A percentile compares a stretch with the other conserved stretches of the same genome.
phyloP scores from a whole-genome alignment of 2,329 filamentous ascomycete genomes.

The Paraphoma sp. region DNA sequence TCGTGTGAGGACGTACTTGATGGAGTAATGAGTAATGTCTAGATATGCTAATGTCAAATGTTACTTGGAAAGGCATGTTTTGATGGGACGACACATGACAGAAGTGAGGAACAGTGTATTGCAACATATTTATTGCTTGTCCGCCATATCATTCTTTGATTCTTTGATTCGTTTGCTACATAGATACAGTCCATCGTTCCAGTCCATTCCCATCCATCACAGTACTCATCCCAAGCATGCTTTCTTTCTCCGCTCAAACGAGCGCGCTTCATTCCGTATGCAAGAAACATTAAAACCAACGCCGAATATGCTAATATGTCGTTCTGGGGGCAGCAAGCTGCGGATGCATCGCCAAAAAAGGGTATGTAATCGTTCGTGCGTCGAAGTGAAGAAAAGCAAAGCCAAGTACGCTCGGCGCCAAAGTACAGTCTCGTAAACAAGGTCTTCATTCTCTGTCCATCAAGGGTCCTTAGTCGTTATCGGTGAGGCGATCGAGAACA shows the following conservation, averaged over 20 bases:
- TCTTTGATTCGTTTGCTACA: constrained; percentile 36
- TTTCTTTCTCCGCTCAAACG: constrained; percentile 4
- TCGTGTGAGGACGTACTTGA: background rate
- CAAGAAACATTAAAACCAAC: constrained; percentile 26
- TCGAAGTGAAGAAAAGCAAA: constrained; percentile 21
- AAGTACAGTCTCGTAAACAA: constrained; percentile 31
- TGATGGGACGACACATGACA: too few species aligned
- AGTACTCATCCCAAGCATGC: constrained; percentile 13
- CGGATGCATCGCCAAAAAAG: constrained; percentile 31
- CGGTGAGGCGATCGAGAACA: constrained; percentile 69
- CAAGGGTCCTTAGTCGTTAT: constrained; percentile 36
- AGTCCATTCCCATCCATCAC: constrained; percentile 13
- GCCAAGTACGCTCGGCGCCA: constrained; percentile 35
- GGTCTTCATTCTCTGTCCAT: background rate
- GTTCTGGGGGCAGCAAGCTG: constrained; percentile 34
- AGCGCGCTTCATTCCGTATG: constrained; percentile 18
- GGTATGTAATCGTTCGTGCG: constrained; percentile 38
- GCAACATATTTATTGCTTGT: constrained; percentile 1
- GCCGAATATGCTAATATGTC: constrained; percentile 40
- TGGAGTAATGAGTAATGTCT: background rate
- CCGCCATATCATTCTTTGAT: constrained; percentile 19
- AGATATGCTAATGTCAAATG: background rate
- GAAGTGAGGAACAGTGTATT: background rate
- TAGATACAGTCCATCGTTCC: constrained; percentile 32
- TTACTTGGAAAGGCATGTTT: too few species aligned